These are phyloP conservation scores for Termitomyces bulborhizus DNA, from an alignment of 768 basidiomycete genomes.

Conservation along the genomic window DNA sequence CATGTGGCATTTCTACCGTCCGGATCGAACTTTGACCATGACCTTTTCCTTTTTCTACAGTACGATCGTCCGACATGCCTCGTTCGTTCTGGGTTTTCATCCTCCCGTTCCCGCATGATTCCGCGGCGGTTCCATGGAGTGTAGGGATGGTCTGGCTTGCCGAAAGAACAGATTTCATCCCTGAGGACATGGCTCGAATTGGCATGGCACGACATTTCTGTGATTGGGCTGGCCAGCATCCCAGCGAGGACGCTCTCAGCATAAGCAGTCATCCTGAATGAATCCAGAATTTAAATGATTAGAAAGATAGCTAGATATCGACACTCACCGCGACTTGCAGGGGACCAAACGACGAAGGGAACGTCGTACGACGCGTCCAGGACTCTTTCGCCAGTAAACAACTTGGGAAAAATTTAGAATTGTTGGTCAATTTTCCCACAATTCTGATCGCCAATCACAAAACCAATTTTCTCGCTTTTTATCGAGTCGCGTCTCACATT, in stretches of 20 bases:
- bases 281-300: slow-evolving; percentile 1
- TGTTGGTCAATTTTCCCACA: slow-evolving; percentile 9
- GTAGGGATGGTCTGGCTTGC: not conserved
- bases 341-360: slow-evolving; percentile 21
- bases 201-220: slow-evolving; percentile 14
- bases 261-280: slow-evolving; percentile 74
- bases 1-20: not conserved
- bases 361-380: slow-evolving; percentile 28
- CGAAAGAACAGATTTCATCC: not conserved
- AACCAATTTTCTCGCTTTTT: not conserved
- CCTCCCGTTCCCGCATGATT: not conserved
- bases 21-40: not conserved
- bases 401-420: slow-evolving; percentile 3
- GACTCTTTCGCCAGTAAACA: not conserved
- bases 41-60: slow-evolving; percentile 1
- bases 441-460: slow-evolving; percentile 10
- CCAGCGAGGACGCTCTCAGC: slow-evolving; percentile 79
- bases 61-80: not conserved
- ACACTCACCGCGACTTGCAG: slow-evolving; percentile 41
- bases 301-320: not conserved
- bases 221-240: slow-evolving; percentile 30
- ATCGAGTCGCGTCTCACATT: not conserved
- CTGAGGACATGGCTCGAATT: slow-evolving; percentile 8
- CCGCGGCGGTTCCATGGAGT: slow-evolving; percentile 2
- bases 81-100: not conserved